phyloP scores from a whole-genome alignment of 495 filamentous ascomycete genomes.

The Amphirosellinia nigrospora region DNA sequence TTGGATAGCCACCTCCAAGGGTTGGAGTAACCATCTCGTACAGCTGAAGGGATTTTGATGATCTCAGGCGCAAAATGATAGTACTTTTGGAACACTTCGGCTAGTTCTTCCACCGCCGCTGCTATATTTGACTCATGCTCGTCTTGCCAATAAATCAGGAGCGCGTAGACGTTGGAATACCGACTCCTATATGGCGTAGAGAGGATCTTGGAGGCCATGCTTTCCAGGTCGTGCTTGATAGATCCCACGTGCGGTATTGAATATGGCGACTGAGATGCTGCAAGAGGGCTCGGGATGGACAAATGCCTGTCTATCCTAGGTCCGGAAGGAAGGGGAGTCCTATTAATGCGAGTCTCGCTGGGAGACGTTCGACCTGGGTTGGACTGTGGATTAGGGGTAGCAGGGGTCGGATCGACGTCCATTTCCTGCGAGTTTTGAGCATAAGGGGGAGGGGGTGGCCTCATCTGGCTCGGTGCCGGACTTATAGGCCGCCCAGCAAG shows the following conservation, averaged over 20 bases:
- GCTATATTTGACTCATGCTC: constrained; percentile 46
- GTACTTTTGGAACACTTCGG: constrained; percentile 46
- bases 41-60: constrained; percentile 48
- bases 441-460: constrained; percentile 42
- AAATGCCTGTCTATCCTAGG: constrained; percentile 51
- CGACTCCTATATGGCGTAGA: constrained; percentile 49
- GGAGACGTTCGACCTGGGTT: constrained; percentile 41
- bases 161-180: constrained; percentile 49
- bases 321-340: constrained; percentile 55
- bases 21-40: constrained; percentile 46
- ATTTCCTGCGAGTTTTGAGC: constrained; percentile 49
- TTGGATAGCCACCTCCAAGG: constrained; percentile 51
- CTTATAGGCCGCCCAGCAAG: constrained; percentile 47
- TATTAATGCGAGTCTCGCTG: constrained; percentile 49
- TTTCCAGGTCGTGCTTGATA: constrained; percentile 49
- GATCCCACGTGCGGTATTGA: constrained; percentile 46
- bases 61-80: constrained; percentile 52
- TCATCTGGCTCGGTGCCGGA: constrained; percentile 46
- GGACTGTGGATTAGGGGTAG: constrained; percentile 31
- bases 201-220: constrained; percentile 47
- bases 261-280: constrained; percentile 32
- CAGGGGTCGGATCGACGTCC: constrained; percentile 46
- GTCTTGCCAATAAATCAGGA: constrained; percentile 56
- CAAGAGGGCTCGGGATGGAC: constrained; percentile 34
- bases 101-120: constrained; percentile 47